These are phyloP conservation scores for Apiospora aurea DNA, from an alignment of 2,329 filamentous ascomycete genomes.

Conservation along the genomic window DNA sequence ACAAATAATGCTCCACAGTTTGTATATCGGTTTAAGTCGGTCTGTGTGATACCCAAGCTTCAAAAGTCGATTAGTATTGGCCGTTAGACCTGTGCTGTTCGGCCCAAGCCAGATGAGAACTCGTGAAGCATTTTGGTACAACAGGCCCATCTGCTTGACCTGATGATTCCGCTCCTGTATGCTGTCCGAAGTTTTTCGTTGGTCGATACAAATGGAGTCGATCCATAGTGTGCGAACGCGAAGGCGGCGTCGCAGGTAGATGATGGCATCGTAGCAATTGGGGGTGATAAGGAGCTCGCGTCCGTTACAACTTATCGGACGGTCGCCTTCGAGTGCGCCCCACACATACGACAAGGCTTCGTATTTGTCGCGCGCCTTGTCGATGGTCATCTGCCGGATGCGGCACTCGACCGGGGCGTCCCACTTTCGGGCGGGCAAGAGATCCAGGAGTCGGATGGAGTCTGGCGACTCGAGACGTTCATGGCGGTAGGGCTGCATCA, in stretches of 20 bases:
- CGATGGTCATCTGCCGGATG: not conserved
- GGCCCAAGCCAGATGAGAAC: slow-evolving; percentile 5
- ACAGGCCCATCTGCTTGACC: not conserved
- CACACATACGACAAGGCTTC: slow-evolving; percentile 13
- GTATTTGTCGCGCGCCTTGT: not conserved
- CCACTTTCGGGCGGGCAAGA: not conserved
- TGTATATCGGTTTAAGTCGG: not conserved
- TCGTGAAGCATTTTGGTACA: not conserved
- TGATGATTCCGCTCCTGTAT: not conserved
- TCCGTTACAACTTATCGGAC: not conserved
- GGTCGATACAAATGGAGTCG: slow-evolving; percentile 17
- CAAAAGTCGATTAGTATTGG: not conserved
- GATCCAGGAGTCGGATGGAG: slow-evolving; percentile 7
- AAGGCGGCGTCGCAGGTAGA: not conserved
- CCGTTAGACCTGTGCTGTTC: not conserved
- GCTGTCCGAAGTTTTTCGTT: not conserved
- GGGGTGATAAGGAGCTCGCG: not conserved
- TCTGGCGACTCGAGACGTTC: not conserved
- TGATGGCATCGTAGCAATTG: slow-evolving; percentile 13
- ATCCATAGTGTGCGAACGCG: slow-evolving; percentile 8
- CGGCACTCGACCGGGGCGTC: not conserved
- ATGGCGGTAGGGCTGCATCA: not conserved
- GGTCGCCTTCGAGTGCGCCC: not conserved
- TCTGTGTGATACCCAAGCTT: not conserved
- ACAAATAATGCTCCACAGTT: not conserved